Evolutionary conservation across 495 filamentous ascomycete species (phyloP), one percentile per base, ranked within the genome.

Genomic region (Neurospora sp.): DNA sequence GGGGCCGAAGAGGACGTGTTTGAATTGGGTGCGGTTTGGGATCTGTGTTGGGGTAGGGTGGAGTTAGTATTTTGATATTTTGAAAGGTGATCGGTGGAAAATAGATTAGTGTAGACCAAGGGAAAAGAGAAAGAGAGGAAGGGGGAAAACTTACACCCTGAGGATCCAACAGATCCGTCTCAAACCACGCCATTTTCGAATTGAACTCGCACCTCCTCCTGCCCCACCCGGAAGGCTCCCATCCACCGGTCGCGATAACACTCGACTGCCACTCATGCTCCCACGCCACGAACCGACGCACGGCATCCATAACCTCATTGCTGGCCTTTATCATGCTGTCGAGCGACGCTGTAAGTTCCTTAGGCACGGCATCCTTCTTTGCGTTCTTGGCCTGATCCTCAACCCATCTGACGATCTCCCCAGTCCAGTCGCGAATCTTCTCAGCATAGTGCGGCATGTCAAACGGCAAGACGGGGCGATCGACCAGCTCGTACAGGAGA

Each of bases 1-100:
- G 16, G 96, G 96, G 0, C 90, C 94, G 76, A 93, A 96, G 69
- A 99, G 75, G 76, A 97, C 88, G 82, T 99, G 96, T 79, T 96
- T 97, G 85, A 93, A 99, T 83, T 98, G 96, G 35, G 92, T 92
- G 73, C 96, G 89, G 77, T 93, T 92, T 39, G 93, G 94, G 38
- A 97, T 85, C 92, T 96, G 27, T 46, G 18, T 1, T 46, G 3
- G 18, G 18, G 9, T 10, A 10, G 10, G 20, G 48, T 6, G 22
- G n/a, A 1, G 48, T 22, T 4, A 70, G 78, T 71, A 76, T 27
- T 38, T 22, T 22, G 4, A 35, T 35, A 0, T 35, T 35, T 35
- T 31, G 27, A 31, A 31, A 31, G 27, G 3, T 31, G 27, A 31
- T 31, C 27, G 27, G 27, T 31, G 27, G 27, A 31, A 35, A 35